phyloP scores from a whole-genome alignment of 305 asterid genomes.

The Fraxinus xanthoxyloides region DNA sequence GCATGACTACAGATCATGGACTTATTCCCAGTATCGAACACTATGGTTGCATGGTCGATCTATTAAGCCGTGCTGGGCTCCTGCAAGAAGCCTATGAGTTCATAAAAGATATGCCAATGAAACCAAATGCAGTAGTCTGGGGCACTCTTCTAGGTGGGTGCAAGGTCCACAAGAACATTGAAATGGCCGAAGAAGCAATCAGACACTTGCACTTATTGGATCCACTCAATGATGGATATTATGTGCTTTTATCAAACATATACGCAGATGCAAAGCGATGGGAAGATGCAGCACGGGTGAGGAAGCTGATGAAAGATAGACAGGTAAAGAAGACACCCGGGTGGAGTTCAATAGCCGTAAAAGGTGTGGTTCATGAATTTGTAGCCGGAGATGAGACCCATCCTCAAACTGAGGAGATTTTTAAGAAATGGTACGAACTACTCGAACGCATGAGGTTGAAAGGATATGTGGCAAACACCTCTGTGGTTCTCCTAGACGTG shows the following conservation, averaged over 20 bases:
- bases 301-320: conserved; percentile 44
- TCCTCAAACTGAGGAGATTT: conserved; percentile 41
- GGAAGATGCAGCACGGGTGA: conserved; percentile 50
- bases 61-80: conserved; percentile 60
- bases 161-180: conserved; percentile 54
- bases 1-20: conserved; percentile 49
- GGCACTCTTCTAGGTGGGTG: conserved; percentile 87
- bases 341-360: conserved; percentile 43
- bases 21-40: conserved; percentile 53
- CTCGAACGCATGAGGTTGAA: conserved; percentile 36
- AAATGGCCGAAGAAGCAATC: conserved; percentile 59
- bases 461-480: conserved; percentile 54
- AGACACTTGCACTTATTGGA: conserved; percentile 41
- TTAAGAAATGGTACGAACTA: conserved; percentile 32
- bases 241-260: conserved; percentile 55
- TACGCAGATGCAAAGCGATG: conserved; percentile 51
- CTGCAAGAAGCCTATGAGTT: conserved; percentile 52
- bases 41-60: conserved; percentile 77
- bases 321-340: conserved; percentile 58
- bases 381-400: conserved; percentile 58
- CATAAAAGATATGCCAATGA: conserved; percentile 49
- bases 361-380: conserved; percentile 55
- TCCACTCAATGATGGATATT: conserved; percentile 52
- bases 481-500: conserved; percentile 45
- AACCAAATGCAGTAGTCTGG: conserved; percentile 63